Base-by-base conservation (phyloP, 1,284 basidiomycete genomes). In the Anthracocystis walkeri region DNA sequence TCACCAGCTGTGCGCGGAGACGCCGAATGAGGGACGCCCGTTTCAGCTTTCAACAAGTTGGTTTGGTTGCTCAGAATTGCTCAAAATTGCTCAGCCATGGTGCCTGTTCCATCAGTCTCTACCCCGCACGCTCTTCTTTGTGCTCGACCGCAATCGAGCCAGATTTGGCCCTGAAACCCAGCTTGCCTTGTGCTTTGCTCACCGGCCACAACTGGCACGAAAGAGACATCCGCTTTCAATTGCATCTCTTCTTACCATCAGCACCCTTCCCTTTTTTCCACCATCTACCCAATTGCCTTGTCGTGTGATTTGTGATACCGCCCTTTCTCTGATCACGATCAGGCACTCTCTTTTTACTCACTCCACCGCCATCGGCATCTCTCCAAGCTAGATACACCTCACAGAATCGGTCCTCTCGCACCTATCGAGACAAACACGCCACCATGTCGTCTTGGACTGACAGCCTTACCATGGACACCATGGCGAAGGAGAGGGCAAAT, bases 401-500 rank as follows among this genome's bases (percentile, higher is more conserved):
- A 25, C 16, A 6, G 35, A 31, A 20, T 46, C 44, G 61, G 66
- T 64, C 60, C 57, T 56, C 61, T 63, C 61, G 66, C 29, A 51
- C 60, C 60, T 31, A 65, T 53, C 61, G 61, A 61, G 67, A 70
- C 49, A 53, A 64, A 58, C 46, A 50, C 44, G 65, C 50, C 66
- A 70, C 44, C 58, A 75, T 74, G 72, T 69, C 68, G 62, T 62
- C 68, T 35, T 74, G 69, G 79, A 64, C 58, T 46, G 79, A 79
- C 57, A 73, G 61, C 41, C 62, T 78, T 16, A 80, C 86, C 31
- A 75, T 83, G 54, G 84, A 85, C 66, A 87, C 86, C 50, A 85
- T 87, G 69, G 69, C 72, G 11, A 77, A 76, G 57, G 88, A 88
- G 81, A 83, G 88, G 31, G 84, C 82, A 31, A 87, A 88, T 77